These are phyloP conservation scores for Ophiostoma sp. DNA, from an alignment of 2,329 filamentous ascomycete genomes.

Conservation along the genomic window DNA sequence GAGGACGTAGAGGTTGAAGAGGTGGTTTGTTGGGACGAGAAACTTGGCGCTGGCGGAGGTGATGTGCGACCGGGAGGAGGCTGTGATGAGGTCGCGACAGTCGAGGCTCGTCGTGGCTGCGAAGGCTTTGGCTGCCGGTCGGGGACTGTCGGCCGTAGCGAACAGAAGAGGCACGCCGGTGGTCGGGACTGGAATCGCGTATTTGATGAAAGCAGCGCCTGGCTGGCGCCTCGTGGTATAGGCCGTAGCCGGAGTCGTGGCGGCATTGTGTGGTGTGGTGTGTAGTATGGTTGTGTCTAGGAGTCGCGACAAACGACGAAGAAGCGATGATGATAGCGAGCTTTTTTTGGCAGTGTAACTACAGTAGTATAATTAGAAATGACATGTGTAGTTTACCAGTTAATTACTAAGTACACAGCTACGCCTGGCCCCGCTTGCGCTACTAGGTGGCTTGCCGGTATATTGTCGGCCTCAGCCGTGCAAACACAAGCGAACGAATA, in stretches of 20 bases:
- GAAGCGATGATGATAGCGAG: neutral
- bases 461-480: neutral
- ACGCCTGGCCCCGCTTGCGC: constrained; percentile 4
- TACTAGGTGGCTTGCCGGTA: constrained; percentile 10
- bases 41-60: neutral
- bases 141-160: constrained; percentile 26
- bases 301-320: neutral
- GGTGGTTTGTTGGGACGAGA: constrained; percentile 1
- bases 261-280: constrained; percentile 30
- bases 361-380: neutral
- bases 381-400: too few relatives aligned
- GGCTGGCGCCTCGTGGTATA: constrained; percentile 5
- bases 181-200: constrained; percentile 8
- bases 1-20: neutral
- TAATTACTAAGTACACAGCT: neutral
- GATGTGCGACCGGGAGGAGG: neutral
- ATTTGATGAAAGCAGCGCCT: constrained; percentile 9
- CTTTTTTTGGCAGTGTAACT: neutral
- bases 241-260: constrained; percentile 31
- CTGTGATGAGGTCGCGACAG: constrained; percentile 25
- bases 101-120: constrained; percentile 29
- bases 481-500: neutral
- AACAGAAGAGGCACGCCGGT: constrained; percentile 34
- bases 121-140: neutral
- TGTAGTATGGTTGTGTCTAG: neutral